A percentile compares a stretch with the other conserved stretches of the same genome.
These are phyloP conservation scores for Cutaneotrichosporon curvatum DNA, from an alignment of 1,284 basidiomycete species.

Conservation along the genomic window DNA sequence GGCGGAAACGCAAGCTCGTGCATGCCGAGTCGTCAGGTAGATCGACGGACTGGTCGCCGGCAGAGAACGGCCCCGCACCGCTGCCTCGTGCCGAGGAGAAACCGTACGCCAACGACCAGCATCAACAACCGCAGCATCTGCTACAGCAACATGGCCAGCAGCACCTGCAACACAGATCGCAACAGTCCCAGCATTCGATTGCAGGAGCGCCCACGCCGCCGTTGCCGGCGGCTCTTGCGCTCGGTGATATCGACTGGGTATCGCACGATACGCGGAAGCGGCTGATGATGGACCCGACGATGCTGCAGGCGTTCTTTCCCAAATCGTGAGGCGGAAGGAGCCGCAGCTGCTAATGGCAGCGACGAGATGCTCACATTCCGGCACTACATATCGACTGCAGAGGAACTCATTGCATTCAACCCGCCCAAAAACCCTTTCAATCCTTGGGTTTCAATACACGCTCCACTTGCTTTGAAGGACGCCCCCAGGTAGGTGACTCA, in stretches of 20 bases:
- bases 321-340: background rate
- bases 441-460: constrained; percentile 39
- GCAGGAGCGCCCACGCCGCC: background rate
- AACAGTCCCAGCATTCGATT: background rate
- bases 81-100: no score
- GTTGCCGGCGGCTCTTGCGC: background rate
- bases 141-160: background rate
- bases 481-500: constrained; percentile 27
- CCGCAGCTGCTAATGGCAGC: constrained; percentile 9
- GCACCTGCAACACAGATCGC: background rate
- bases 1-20: constrained; percentile 1
- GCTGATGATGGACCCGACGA: constrained; percentile 28
- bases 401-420: constrained; percentile 39
- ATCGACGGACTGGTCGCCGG: background rate
- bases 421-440: constrained; percentile 31
- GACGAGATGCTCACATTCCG: constrained; percentile 39
- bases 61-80: background rate
- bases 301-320: constrained; percentile 5
- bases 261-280: constrained; percentile 10
- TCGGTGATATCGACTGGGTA: constrained; percentile 14
- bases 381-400: constrained; percentile 33
- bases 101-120: no score
- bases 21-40: no score
- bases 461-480: constrained; percentile 33
- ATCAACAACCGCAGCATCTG: background rate